Base-by-base conservation (phyloP, 108 stramenopile species). In the Skeletonema costatum region DNA sequence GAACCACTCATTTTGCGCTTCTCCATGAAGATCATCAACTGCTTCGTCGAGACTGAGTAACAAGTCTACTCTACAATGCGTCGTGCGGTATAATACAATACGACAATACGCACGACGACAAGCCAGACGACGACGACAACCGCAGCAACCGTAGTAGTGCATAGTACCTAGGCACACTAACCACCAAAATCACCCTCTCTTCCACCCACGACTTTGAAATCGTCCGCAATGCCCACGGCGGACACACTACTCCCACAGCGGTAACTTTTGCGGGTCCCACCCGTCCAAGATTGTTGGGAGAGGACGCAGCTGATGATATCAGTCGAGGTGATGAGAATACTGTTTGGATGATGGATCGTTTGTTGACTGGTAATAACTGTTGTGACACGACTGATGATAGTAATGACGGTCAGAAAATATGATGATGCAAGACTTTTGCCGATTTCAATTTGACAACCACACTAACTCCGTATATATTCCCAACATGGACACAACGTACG, bases 141-240 rank as follows among this genome's bases (percentile, higher is more conserved):
- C 25, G 4, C 50, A 36, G 5, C 62, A 30, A 32, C 62, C 41
- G 16, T 70, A 17, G 87, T 86, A 19, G 87, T n/a, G 87, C 21
- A 58, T 88, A n/a, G 32, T 84, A 87, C 38, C 59, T 87, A 36
- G 87, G 87, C 67, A n/a, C 75, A 46, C 76, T 70, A 36, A 63
- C 78, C n/a, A 83, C 87, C 65, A 87, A 87, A 66, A 50, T 80
- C 32, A 71, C 76, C 14, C 44, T 80, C 48, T 82, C 77, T 16
- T 35, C 58, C 10, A 29, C 21, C 0, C 21, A 56, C 41, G 42
- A 66, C 25, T 73, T 78, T 70, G 87, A 87, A 66, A 74, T 87
- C 50, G 87, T 87, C 1, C 87, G 87, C 8, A 85, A 74, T 56
- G 77, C 82, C 19, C 81, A 80, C 14, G 87, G 87, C 11, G 71